phyloP scores from a whole-genome alignment of 2,329 filamentous ascomycete genomes.

The Zelopaecilomyces penicillatus region DNA sequence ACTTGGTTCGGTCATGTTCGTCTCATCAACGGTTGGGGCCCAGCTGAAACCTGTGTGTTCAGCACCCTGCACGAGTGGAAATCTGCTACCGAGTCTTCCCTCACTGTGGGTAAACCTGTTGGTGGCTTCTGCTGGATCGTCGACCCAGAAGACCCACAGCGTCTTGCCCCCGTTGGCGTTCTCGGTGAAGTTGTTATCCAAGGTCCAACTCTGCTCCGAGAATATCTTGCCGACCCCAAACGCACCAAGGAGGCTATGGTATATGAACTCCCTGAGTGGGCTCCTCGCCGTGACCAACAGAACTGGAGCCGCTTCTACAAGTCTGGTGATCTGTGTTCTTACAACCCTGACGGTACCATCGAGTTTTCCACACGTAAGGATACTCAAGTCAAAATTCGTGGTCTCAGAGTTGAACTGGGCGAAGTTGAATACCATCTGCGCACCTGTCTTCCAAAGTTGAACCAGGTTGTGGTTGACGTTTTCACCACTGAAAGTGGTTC shows the following conservation, averaged over 20 bases:
- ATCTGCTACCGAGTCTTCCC: neutral
- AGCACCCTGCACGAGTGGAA: constrained; percentile 1
- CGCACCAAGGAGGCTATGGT: neutral
- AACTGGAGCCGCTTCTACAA: constrained; percentile 4
- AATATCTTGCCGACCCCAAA: constrained; percentile 3
- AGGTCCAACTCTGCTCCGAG: constrained; percentile 2
- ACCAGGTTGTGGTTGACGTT: constrained; percentile 1
- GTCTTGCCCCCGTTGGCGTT: constrained; percentile 2
- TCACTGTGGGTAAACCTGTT: constrained; percentile 3
- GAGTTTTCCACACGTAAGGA: constrained; percentile 3
- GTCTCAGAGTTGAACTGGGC: constrained; percentile 5
- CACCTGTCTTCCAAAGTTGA: neutral
- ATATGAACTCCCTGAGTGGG: constrained; percentile 3
- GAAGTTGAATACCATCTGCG: constrained; percentile 5
- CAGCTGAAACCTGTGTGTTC: constrained; percentile 6
- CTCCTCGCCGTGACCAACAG: neutral
- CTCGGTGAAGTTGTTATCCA: constrained; percentile 3
- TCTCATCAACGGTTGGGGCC: constrained; percentile 1
- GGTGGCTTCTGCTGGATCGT: constrained; percentile 10
- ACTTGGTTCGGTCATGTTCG: constrained; percentile 4
- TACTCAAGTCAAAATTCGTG: constrained; percentile 7
- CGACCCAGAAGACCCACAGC: constrained; percentile 1
- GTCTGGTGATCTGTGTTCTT: constrained; percentile 1
- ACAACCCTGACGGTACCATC: constrained; percentile 4
- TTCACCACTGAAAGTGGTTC: constrained; percentile 1